Percentiles rank a stretch among this genome's conserved stretches.
Conservation (phyloP, 768 basidiomycete genomes). For the Rhizopogon vesiculosus region DNA sequence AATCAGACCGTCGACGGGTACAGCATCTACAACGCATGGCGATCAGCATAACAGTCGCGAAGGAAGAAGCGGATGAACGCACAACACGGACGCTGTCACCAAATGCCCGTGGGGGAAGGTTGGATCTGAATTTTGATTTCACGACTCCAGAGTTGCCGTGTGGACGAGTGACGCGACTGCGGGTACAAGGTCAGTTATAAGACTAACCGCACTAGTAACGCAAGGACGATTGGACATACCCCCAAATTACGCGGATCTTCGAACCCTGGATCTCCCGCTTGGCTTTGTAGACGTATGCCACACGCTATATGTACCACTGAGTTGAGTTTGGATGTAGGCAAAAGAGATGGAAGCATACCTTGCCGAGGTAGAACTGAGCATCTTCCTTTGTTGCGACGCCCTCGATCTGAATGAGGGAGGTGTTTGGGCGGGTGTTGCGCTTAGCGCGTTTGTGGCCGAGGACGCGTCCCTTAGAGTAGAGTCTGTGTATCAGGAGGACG, state of each 20-base stretch:
- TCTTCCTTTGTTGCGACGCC: slow-evolving; percentile 92
- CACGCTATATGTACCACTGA: slow-evolving; percentile 49
- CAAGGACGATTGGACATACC: slow-evolving; percentile 45
- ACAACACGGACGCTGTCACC: slow-evolving; percentile 92
- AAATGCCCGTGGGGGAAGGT: slow-evolving; percentile 93
- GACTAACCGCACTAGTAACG: background rate
- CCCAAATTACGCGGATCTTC: slow-evolving; percentile 98
- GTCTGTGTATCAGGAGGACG: slow-evolving; percentile 42
- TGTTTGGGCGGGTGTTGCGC: slow-evolving; percentile 94
- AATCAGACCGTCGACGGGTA: slow-evolving; percentile 82
- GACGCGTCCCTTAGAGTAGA: slow-evolving; percentile 95
- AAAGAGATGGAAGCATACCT: slow-evolving; percentile 50
- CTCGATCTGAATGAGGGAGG: slow-evolving; percentile 95
- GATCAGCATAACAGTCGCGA: background rate
- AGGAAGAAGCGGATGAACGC: slow-evolving; percentile 29
- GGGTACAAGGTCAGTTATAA: background rate
- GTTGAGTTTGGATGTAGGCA: slow-evolving; percentile 1
- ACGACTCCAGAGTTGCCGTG: slow-evolving; percentile 95
- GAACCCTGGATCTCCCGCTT: slow-evolving; percentile 93
- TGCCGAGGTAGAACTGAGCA: slow-evolving; percentile 97
- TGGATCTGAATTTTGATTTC: slow-evolving; percentile 92
- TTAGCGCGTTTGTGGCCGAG: slow-evolving; percentile 98
- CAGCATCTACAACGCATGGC: slow-evolving; percentile 60
- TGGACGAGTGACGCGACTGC: slow-evolving; percentile 84
- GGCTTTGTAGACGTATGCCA: slow-evolving; percentile 98